A percentile compares a stretch with the other conserved stretches of the same genome.
These are phyloP conservation scores for Gossypium mustelinum DNA, from an alignment of 345 rosid genomes.

Conservation along the genomic window DNA sequence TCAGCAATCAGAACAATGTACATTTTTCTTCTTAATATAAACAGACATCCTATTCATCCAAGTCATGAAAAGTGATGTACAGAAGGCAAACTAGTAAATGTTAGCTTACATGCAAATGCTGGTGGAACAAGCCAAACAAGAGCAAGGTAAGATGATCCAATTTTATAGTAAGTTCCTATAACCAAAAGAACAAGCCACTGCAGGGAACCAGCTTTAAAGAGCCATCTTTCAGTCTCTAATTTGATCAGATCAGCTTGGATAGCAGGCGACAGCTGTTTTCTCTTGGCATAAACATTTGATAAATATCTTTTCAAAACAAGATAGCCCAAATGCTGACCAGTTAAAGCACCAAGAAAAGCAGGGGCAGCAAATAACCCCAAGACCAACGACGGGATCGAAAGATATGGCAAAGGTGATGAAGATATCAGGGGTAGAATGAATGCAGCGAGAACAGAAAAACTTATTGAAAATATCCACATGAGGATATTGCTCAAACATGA, in stretches of 20 bases:
- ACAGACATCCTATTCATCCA: neutral
- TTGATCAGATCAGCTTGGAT: slow-evolving; percentile 50
- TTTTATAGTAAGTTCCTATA: slow-evolving; percentile 63
- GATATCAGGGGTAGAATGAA: slow-evolving; percentile 66
- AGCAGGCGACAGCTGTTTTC: slow-evolving; percentile 41
- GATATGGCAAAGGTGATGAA: slow-evolving; percentile 75
- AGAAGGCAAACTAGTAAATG: slow-evolving; percentile 11
- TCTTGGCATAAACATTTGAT: slow-evolving; percentile 44
- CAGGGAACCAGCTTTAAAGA: slow-evolving; percentile 77
- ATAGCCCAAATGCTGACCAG: slow-evolving; percentile 82
- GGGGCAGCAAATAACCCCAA: slow-evolving; percentile 89
- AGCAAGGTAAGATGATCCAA: slow-evolving; percentile 82
- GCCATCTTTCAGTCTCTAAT: slow-evolving; percentile 94
- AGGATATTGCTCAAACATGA: slow-evolving; percentile 66
- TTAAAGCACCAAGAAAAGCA: slow-evolving; percentile 78
- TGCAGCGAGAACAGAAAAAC: slow-evolving; percentile 65
- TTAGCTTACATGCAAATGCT: slow-evolving; percentile 89
- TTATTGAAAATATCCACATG: slow-evolving; percentile 63
- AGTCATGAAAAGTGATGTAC: neutral
- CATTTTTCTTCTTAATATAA: slow-evolving; percentile 13
- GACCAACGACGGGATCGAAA: slow-evolving; percentile 71
- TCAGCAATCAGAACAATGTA: slow-evolving; percentile 5
- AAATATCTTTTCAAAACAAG: slow-evolving; percentile 47
- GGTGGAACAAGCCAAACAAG: slow-evolving; percentile 87
- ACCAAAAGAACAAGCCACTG: slow-evolving; percentile 79